Base-by-base conservation (phyloP, 495 filamentous ascomycete species). In the Hypoxylon rickii region DNA sequence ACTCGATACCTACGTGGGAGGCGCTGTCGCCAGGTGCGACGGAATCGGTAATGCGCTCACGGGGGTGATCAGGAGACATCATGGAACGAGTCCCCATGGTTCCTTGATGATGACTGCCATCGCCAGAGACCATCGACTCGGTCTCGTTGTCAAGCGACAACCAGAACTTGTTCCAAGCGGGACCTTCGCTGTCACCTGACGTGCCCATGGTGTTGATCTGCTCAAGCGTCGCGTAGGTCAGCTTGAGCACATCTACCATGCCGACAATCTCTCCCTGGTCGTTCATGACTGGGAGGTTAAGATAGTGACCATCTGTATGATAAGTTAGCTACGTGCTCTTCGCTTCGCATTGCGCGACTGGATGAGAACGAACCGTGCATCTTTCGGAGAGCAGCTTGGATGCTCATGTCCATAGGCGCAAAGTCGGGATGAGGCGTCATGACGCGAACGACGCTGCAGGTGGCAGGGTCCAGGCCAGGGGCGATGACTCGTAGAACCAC, bases 91-190 rank as follows among this genome's bases (percentile, higher is more conserved):
- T 79, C 66, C 59, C 83, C 16, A 74, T 86, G 68, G 64, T 84
- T 70, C 39, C 81, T 70, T 54, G 79, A 34, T 75, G 76, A 45
- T 86, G 85, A 61, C 80, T 83, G 46, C 89, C 88, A 51, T 91
- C 89, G 38, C 95, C 94, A 48, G 94, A 99, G 56, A 97, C 85
- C 79, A 96, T 87, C 0, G 94, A 98, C 71, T 97, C 94, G 3
- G 93, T 94, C 66, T 97, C 94, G 64, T 95, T 86, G 72, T 97
- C 92, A 59, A 98, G 83, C 2, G 94, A 97, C 46, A 97, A 77
- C 94, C 94, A 98, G 77, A 98, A 98, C 75, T 97, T 97, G 76
- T 97, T 96, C 94, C 94, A 98, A 11, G 94, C 94, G 12, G 94
- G 94, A 0, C 94, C 94, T 72, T 97, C 94, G 60, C 85, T 90